phyloP scores from a whole-genome alignment of 1,284 basidiomycete species.

The Microbotryum intermedium region DNA sequence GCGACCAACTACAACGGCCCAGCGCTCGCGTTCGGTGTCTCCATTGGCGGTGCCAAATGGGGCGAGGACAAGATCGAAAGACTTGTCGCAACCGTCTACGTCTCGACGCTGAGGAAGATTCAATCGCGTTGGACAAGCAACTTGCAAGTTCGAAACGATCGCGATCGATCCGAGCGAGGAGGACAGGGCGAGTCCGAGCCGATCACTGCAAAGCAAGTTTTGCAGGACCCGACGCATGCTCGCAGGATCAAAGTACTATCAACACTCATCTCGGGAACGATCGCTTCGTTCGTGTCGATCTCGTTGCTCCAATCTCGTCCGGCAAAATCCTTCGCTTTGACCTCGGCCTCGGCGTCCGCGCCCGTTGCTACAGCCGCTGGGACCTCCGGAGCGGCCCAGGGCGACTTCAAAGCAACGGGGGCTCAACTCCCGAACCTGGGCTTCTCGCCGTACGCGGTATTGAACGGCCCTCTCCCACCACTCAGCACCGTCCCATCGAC shows the following conservation, averaged over 20 bases:
- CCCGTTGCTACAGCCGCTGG: conserved; percentile 12
- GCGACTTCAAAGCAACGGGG: neutral
- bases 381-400: neutral
- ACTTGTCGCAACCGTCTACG: conserved; percentile 4
- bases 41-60: conserved; percentile 25
- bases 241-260: conserved; percentile 8
- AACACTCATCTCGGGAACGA: conserved; percentile 15
- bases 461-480: neutral
- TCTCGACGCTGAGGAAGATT: neutral
- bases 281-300: conserved; percentile 26
- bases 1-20: conserved; percentile 9
- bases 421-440: neutral
- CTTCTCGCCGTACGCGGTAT: neutral
- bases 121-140: neutral
- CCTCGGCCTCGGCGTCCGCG: conserved; percentile 7
- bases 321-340: neutral
- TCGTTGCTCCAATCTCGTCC: conserved; percentile 17
- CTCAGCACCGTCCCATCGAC: neutral
- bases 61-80: conserved; percentile 16
- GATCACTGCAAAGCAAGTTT: no score
- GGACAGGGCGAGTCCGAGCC: neutral
- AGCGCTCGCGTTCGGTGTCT: conserved; percentile 18
- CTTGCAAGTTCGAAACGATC: neutral
- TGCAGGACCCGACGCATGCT: conserved; percentile 2
- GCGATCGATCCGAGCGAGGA: neutral